Conservation (phyloP, 2,329 filamentous ascomycete species). For the Colletotrichum neosansevieriae region DNA sequence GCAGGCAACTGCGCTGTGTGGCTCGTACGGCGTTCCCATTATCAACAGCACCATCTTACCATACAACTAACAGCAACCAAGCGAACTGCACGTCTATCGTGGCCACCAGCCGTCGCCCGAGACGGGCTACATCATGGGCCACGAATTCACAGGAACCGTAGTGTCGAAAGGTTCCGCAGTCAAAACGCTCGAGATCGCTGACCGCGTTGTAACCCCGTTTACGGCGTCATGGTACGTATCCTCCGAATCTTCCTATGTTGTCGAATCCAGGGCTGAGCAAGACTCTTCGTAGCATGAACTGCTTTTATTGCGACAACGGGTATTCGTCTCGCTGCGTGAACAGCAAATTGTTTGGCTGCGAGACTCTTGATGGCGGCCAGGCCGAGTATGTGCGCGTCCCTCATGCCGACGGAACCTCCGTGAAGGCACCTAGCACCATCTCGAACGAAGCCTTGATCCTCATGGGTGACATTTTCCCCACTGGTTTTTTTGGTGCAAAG, state of each 20-base stretch:
- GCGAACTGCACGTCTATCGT: conserved; percentile 88
- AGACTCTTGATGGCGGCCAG: conserved; percentile 79
- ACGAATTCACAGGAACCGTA: conserved; percentile 87
- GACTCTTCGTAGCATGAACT: conserved; percentile 66
- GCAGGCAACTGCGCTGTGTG: conserved; percentile 85
- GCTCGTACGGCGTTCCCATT: conserved; percentile 71
- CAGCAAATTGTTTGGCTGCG: conserved; percentile 76
- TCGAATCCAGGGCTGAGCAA: conserved; percentile 12
- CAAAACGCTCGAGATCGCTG: conserved; percentile 76
- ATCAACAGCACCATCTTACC: conserved; percentile 16
- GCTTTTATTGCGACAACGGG: conserved; percentile 86
- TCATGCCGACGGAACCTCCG: conserved; percentile 82
- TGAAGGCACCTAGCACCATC: conserved; percentile 76
- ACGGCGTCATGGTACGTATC: conserved; percentile 78
- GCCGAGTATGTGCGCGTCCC: conserved; percentile 88
- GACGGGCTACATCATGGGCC: conserved; percentile 78
- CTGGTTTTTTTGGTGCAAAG: conserved; percentile 84
- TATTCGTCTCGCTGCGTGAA: conserved; percentile 83
- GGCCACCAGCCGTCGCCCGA: conserved; percentile 77
- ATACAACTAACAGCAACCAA: conserved; percentile 49
- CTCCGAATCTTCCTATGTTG: background rate
- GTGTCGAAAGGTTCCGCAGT: conserved; percentile 76
- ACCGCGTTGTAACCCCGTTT: conserved; percentile 86
- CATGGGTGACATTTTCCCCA: conserved; percentile 95
- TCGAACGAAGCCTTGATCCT: conserved; percentile 81